Base-by-base conservation (phyloP, 805 yeast genomes). In the Kluyveromyces siamensis region DNA sequence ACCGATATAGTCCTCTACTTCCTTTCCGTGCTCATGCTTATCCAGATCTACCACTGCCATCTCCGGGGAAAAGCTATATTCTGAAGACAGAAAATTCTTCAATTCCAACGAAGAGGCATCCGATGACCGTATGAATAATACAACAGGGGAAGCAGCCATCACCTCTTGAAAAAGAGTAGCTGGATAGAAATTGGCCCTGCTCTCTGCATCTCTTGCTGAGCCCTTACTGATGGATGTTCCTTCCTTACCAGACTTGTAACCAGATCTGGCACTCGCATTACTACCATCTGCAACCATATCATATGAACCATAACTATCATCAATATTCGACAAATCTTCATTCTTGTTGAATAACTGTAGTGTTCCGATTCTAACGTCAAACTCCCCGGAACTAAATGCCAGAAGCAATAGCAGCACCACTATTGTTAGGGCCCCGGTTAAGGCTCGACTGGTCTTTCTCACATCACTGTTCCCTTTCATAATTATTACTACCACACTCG, bases 11-110 rank as follows among this genome's bases (percentile, higher is more conserved):
- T 71, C 76, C 66, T 88, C 96, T 50, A 89, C 72, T 54, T 76
- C 83, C 2, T 69, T 63, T 2, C 96, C 96, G 59, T 84, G 73
- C 41, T 74, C 71, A 63, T 87, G 95, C 58, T 73, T 73, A 64
- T 88, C 96, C 46, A 88, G 72, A 61, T 88, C 96, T n/a, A 87
- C 87, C 48, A 84, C 73, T 7, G 73, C 63, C 1, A 88, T 90
- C 35, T 73, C 71, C 1, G 96, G 96, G 5, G 75, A 74, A 50
- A 88, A 76, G 48, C 75, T 76, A 67, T 87, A 87, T 55, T 78
- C 77, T 19, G 74, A 76, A 17, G 67, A 66, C 48, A 88, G 70
- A 40, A 87, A 69, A 39, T 74, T 70, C 68, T 87, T 88, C 59
- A 87, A 76, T 45, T 72, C 72, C 60, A 75, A 76, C 10, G 91